Evolutionary conservation across 305 asterid species (phyloP).

Genomic region (Fraxinus floribunda): DNA sequence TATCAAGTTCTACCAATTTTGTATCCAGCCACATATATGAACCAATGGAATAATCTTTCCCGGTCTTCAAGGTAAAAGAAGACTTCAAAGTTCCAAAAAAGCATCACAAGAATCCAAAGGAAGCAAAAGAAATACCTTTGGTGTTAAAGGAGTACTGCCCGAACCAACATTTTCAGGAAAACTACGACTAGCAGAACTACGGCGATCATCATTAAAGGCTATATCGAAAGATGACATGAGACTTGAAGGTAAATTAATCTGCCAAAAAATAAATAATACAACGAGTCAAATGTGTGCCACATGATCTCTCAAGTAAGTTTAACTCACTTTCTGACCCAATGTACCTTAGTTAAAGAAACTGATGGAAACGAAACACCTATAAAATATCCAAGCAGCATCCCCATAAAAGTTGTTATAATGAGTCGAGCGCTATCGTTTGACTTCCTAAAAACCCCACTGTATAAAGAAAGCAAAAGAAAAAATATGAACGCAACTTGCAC

Average conservation of each 20-base stretch:
- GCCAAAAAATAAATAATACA: conserved; percentile 31
- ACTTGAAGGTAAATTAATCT: conserved; percentile 84
- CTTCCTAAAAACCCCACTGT: conserved; percentile 66
- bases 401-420: conserved; percentile 62
- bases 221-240: conserved; percentile 47
- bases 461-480: conserved; percentile 22
- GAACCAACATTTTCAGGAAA: conserved; percentile 83
- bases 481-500: not conserved
- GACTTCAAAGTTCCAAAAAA: conserved; percentile 13
- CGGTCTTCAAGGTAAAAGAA: not conserved
- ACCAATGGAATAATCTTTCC: conserved; percentile 3
- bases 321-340: conserved; percentile 4
- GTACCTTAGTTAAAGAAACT: conserved; percentile 68
- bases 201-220: conserved; percentile 52
- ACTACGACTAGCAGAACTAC: conserved; percentile 41
- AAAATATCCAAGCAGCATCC: conserved; percentile 80
- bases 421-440: conserved; percentile 62
- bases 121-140: conserved; percentile 54
- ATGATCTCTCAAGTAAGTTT: conserved; percentile 6
- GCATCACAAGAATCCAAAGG: conserved; percentile 17
- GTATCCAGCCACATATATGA: not conserved
- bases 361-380: conserved; percentile 83
- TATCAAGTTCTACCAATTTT: not conserved
- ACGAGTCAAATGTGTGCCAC: conserved; percentile 12
- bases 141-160: conserved; percentile 62